Evolutionary conservation across 139 green algal genomes (phyloP).

Genomic region (Tetradesmus lagerheimii): DNA sequence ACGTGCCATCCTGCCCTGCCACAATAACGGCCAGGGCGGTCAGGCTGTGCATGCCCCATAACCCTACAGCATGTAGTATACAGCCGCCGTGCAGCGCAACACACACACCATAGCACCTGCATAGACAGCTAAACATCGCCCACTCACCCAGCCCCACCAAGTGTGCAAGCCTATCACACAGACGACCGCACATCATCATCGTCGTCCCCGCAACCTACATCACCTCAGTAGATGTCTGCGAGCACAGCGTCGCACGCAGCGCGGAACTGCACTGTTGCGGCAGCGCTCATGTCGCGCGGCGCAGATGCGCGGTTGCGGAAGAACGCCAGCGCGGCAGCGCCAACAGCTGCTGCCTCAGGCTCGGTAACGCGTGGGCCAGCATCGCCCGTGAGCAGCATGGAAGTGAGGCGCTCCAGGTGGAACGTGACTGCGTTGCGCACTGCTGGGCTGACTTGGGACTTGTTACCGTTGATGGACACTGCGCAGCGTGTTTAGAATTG

Average conservation of each 20-base stretch:
- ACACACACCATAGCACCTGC: no score
- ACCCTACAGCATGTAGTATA: no score
- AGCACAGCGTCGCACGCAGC: conserved; percentile 46
- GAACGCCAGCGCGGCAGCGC: conserved; percentile 44
- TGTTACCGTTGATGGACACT: conserved; percentile 24
- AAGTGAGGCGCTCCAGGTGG: background rate
- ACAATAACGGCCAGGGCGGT: no score
- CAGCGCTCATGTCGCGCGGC: conserved; percentile 40
- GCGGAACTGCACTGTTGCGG: conserved; percentile 43
- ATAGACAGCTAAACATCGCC: no score
- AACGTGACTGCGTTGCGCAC: conserved; percentile 7
- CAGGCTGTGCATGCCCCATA: no score
- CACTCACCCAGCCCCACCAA: no score
- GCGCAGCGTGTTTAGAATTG: background rate
- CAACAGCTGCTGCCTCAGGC: conserved; percentile 42
- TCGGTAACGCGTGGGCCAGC: background rate
- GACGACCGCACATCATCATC: no score
- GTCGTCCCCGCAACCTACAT: no score
- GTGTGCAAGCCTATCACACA: no score
- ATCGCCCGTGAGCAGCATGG: conserved; percentile 19
- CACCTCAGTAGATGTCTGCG: conserved; percentile 24
- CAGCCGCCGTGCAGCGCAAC: no score
- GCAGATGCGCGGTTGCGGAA: conserved; percentile 47
- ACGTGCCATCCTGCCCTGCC: no score
- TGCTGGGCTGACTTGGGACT: background rate